These are phyloP conservation scores for Tulasnella sp. DNA, from an alignment of 768 basidiomycete genomes.

Conservation along the genomic window DNA sequence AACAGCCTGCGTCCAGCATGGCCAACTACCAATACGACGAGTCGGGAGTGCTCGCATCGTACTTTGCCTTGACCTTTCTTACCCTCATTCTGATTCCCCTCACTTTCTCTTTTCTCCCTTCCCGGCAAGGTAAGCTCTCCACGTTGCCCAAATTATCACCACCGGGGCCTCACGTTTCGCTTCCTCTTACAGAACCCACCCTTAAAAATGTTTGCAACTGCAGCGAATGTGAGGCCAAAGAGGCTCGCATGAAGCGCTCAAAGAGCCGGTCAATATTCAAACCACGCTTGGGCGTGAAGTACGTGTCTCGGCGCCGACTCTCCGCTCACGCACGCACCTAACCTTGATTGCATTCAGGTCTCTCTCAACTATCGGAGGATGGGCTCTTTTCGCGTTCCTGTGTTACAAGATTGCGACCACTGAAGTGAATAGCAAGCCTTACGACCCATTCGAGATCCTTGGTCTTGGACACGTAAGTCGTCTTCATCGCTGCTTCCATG, in stretches of 20 bases:
- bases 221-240: conserved; percentile 51
- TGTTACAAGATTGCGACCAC: conserved; percentile 55
- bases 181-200: background rate
- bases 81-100: conserved; percentile 73
- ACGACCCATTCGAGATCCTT: conserved; percentile 92
- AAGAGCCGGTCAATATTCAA: conserved; percentile 42
- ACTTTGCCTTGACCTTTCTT: conserved; percentile 87
- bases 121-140: conserved; percentile 18
- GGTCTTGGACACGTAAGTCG: conserved; percentile 59
- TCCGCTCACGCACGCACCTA: conserved; percentile 20
- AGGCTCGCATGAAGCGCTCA: conserved; percentile 38
- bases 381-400: conserved; percentile 61
- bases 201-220: conserved; percentile 32
- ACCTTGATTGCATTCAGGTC: conserved; percentile 37
- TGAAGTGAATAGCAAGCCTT: conserved; percentile 57
- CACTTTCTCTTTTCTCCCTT: conserved; percentile 40
- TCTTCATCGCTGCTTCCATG: background rate
- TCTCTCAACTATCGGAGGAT: conserved; percentile 57
- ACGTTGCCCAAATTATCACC: background rate
- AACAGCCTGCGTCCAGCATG: conserved; percentile 11
- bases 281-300: conserved; percentile 48
- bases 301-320: conserved; percentile 24
- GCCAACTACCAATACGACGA: conserved; percentile 55
- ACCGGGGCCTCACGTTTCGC: background rate
- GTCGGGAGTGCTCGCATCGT: conserved; percentile 76